Evolutionary conservation across 192 early-diverging fungal species (phyloP).

Genomic region (Podila minutissima): DNA sequence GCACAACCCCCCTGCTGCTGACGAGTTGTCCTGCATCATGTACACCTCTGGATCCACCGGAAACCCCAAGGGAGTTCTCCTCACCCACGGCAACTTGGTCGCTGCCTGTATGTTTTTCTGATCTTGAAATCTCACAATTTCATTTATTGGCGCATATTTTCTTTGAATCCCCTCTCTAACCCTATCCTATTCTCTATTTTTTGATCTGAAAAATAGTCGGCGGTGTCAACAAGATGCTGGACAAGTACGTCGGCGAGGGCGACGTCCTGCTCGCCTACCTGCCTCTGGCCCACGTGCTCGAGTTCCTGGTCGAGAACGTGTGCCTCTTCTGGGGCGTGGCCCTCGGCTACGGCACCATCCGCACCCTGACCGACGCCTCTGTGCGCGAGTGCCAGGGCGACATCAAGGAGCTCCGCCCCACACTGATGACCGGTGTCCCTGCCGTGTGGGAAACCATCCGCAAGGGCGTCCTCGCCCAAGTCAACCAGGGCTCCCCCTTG

Average conservation of each 20-base stretch:
- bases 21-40: conserved; percentile 85
- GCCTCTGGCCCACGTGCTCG: conserved; percentile 89
- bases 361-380: conserved; percentile 73
- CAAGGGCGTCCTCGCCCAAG: conserved; percentile 78
- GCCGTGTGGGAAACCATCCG: conserved; percentile 89
- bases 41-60: conserved; percentile 90
- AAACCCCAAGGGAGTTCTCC: conserved; percentile 87
- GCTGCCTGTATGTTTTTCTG: conserved; percentile 59
- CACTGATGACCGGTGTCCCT: conserved; percentile 82
- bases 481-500: conserved; percentile 56
- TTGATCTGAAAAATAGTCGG: conserved; percentile 51
- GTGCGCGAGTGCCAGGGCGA: conserved; percentile 74
- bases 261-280: conserved; percentile 81
- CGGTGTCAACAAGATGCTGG: conserved; percentile 58
- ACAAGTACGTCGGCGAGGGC: conserved; percentile 43
- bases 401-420: conserved; percentile 74
- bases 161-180: background rate
- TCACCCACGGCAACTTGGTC: conserved; percentile 83
- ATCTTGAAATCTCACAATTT: too few species aligned
- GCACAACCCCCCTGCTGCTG: conserved; percentile 64
- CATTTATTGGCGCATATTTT: background rate
- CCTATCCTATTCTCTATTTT: background rate
- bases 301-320: conserved; percentile 80
- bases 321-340: conserved; percentile 70
- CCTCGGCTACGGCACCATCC: conserved; percentile 69